phyloP scores from a whole-genome alignment of 2,329 filamentous ascomycete species.

The Fusarium praegraminearum region DNA sequence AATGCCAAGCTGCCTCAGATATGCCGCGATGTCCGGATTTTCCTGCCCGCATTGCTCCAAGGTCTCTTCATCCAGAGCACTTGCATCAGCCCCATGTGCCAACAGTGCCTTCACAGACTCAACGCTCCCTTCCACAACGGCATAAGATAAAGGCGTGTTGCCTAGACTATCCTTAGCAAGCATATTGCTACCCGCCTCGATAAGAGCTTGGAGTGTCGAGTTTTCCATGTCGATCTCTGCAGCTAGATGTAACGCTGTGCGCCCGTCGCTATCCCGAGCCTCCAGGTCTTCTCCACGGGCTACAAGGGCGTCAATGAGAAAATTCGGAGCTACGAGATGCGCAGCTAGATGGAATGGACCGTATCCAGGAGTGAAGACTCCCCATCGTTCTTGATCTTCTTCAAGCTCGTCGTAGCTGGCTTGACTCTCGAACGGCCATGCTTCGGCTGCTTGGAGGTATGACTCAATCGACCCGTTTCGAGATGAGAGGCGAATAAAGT shows the following conservation, averaged over 20 bases:
- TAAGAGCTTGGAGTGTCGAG: neutral
- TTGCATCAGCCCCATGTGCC: conserved; percentile 6
- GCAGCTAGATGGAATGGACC: conserved; percentile 18
- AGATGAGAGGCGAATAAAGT: neutral
- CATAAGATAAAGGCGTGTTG: conserved; percentile 3
- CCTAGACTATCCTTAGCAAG: neutral
- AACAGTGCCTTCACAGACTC: conserved; percentile 11
- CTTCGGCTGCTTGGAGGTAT: conserved; percentile 12
- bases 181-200: conserved; percentile 4
- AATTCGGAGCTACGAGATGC: neutral
- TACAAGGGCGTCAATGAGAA: neutral
- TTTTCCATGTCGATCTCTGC: neutral
- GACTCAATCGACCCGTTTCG: conserved; percentile 1
- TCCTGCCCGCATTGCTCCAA: conserved; percentile 8
- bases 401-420: conserved; percentile 8
- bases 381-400: conserved; percentile 10
- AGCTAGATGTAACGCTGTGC: conserved; percentile 16
- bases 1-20: neutral
- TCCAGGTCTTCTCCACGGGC: neutral
- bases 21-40: neutral
- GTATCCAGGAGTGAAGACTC: neutral
- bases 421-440: neutral
- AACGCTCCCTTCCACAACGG: neutral
- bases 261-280: neutral
- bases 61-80: conserved; percentile 1